Evolutionary conservation across 2,329 filamentous ascomycete genomes (phyloP), one percentile per base, ranked within the genome.

Genomic region (Colletotrichum cordylinicola): DNA sequence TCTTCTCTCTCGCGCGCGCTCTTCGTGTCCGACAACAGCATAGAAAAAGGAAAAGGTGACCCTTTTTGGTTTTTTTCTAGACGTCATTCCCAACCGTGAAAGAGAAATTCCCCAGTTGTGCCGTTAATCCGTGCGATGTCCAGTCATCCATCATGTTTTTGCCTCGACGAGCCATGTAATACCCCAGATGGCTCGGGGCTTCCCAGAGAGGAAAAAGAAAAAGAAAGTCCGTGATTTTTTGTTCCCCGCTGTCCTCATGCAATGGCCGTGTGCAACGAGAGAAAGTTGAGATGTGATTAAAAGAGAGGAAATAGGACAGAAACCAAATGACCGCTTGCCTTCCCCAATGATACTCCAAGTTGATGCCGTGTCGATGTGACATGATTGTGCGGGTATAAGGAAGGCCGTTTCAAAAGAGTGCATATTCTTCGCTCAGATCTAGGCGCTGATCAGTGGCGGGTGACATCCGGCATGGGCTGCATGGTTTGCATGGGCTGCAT

Each of bases 301-400:
- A 62, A 65, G 43, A 70, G 68, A 65, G 39, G 55, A 75, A 58
- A 68, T 39, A 52, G 68, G 56, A 66, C 68, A 48, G 60, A 73
- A 73, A 61, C 52, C 73, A 75, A 73, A 73, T 75, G 73, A 75
- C 70, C 73, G 73, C 73, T 75, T 75, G 73, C 73, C 73, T 65
- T 75, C 64, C 73, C 72, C 62, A 66, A 75, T 68, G 69, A 58
- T 71, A 72, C 69, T 75, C 73, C 73, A 37, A 56, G 48, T 62
- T 56, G 58, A 75, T 75, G 73, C 73, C 62, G 56, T 73, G 69
- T 75, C 70, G 43, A 68, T 43, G 33, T 72, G 69, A 68, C 70
- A 73, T 75, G 37, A 67, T 61, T 52, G 35, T 64, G 70, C 56
- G 43, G 58, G 58, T 74, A 74, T 70, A 55, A 66, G 70, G 67